Base-by-base conservation (phyloP, 2,329 filamentous ascomycete species). In the Stagonosporopsis tanaceti region DNA sequence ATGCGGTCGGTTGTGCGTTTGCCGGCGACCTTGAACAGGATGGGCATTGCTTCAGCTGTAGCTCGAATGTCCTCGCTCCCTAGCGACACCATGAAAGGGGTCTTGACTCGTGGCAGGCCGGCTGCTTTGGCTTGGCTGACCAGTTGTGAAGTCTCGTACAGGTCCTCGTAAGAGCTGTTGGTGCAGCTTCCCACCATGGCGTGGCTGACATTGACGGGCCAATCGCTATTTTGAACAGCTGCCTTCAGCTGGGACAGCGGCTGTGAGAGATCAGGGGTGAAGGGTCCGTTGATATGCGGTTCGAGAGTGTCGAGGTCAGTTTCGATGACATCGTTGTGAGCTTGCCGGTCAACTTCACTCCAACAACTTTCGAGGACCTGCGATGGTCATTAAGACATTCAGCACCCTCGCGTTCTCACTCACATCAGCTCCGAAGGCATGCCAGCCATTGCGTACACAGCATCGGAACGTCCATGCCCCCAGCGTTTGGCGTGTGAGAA, bases 401-500 rank as follows among this genome's bases (percentile, higher is more conserved):
- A 27, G 8, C 6, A 9, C 27, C 35, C 34, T 40, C 2, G 8
- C 4, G 22, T 2, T 11, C 9, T 20, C 4, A 51, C 47, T 51
- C 30, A 71, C 14, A 65, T 63, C 4, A 77, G 57, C 32, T 78
- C 76, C 74, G 74, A 77, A 2, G 73, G 72, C 66, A 70, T 60
- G 15, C 67, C 66, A n/a, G 68, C 62, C 68, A 71, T 71, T 12
- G 62, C 66, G 53, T 71, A 67, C 4, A 72, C 69, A 14, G 61
- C 68, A 60, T 71, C 69, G 4, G 68, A 67, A n/a, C n/a, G n/a
- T n/a, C n/a, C 57, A 98, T 89, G 86, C 94, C 94, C 85, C 94
- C 94, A 74, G 87, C 94, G 78, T 99, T 99, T 74, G 94, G 94
- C 59, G 95, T 98, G 84, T 99, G 95, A 55, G 93, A 97, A 80